These are phyloP conservation scores for Lathyrus aphaca DNA, from an alignment of 306 rosid genomes.

Conservation along the genomic window DNA sequence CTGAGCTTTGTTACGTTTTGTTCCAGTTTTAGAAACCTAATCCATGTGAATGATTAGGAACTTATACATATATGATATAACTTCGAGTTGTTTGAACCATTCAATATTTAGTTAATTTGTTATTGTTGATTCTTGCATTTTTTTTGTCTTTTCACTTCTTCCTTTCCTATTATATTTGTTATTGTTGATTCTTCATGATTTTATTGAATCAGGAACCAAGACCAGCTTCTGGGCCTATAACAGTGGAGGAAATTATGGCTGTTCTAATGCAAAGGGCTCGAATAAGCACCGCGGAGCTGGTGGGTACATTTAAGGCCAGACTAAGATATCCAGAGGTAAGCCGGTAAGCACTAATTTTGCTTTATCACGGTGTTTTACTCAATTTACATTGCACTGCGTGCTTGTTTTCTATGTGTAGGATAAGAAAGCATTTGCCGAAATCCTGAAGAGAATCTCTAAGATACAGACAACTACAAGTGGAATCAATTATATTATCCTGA, in stretches of 20 bases:
- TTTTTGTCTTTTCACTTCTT: neutral
- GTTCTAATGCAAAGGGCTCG: constrained; percentile 76
- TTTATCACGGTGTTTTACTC: neutral
- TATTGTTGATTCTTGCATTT: no score
- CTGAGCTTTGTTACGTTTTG: no score
- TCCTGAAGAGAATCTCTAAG: constrained; percentile 80
- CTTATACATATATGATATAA: no score
- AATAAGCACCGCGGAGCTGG: constrained; percentile 85
- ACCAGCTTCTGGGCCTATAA: constrained; percentile 74
- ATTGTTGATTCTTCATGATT: constrained; percentile 29
- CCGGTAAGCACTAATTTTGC: constrained; percentile 53
- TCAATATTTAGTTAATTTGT: no score
- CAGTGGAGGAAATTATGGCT: constrained; percentile 88
- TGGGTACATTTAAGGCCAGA: constrained; percentile 81
- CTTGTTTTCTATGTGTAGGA: constrained; percentile 61
- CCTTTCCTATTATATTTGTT: constrained; percentile 10
- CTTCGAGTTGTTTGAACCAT: neutral
- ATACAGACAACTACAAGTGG: constrained; percentile 68
- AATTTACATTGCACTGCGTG: neutral
- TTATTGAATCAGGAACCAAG: constrained; percentile 58
- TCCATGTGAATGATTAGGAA: neutral
- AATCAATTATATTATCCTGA: constrained; percentile 68
- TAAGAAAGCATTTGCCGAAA: constrained; percentile 79
- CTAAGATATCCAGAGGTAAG: constrained; percentile 68
- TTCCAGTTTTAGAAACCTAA: no score